phyloP scores from a whole-genome alignment of 148 eudicot species.

The Beta vulgaris region DNA sequence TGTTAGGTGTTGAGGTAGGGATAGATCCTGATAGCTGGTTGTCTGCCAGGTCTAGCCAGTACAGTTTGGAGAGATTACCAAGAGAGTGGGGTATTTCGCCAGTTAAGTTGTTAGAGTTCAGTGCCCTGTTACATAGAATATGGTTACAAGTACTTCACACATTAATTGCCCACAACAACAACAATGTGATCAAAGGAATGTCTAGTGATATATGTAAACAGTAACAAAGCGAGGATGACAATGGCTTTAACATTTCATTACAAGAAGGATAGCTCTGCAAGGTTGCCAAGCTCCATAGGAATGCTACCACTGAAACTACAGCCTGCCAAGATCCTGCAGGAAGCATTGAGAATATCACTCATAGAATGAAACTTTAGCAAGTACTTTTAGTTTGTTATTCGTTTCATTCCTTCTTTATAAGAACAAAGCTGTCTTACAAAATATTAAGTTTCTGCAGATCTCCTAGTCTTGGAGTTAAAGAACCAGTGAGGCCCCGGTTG shows the following conservation, averaged over 20 bases:
- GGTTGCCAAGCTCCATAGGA: slow-evolving; percentile 80
- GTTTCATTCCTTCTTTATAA: not conserved
- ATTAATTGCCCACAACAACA: not conserved
- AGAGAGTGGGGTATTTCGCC: slow-evolving; percentile 73
- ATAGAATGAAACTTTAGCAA: not conserved
- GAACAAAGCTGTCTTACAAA: slow-evolving; percentile 46
- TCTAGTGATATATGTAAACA: not conserved
- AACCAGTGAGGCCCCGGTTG: slow-evolving; percentile 69
- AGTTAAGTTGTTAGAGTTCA: slow-evolving; percentile 77
- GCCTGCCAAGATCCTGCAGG: slow-evolving; percentile 79
- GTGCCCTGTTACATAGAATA: slow-evolving; percentile 47
- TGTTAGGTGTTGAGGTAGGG: slow-evolving; percentile 58
- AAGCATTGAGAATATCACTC: slow-evolving; percentile 7
- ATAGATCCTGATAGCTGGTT: slow-evolving; percentile 72
- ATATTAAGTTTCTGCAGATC: slow-evolving; percentile 57
- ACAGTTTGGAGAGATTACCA: slow-evolving; percentile 68
- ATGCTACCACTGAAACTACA: slow-evolving; percentile 81
- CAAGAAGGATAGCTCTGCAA: slow-evolving; percentile 60
- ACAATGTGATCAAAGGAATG: not conserved
- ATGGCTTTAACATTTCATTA: slow-evolving; percentile 30
- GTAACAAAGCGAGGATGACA: not conserved
- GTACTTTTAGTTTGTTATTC: too few species aligned
- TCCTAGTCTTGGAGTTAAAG: slow-evolving; percentile 67
- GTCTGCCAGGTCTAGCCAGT: slow-evolving; percentile 91
- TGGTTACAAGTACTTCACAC: not conserved